These are phyloP conservation scores for Tylopilus subfusipes DNA, from an alignment of 768 basidiomycete species.

Conservation along the genomic window DNA sequence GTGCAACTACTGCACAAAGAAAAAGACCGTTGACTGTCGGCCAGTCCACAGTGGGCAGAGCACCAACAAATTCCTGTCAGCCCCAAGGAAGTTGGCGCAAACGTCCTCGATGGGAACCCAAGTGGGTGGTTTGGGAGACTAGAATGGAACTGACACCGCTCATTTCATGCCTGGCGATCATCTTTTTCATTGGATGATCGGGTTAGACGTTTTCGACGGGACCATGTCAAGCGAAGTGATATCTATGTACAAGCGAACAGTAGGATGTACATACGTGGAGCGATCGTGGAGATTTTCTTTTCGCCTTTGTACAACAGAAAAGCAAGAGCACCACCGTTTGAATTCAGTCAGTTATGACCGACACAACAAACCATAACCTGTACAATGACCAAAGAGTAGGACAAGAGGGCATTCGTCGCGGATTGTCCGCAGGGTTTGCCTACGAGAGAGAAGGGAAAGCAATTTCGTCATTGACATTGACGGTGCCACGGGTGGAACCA, in stretches of 20 bases:
- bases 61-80: neutral
- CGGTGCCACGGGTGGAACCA: constrained; percentile 41
- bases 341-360: constrained; percentile 10
- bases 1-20: constrained; percentile 1
- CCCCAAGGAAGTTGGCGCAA: neutral
- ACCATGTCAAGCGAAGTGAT: neutral
- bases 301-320: constrained; percentile 14
- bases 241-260: constrained; percentile 13
- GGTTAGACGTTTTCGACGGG: no score
- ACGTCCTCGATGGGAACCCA: neutral
- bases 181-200: neutral
- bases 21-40: neutral
- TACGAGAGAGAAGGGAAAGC: constrained; percentile 88
- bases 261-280: constrained; percentile 7
- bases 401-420: constrained; percentile 2
- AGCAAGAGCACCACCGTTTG: constrained; percentile 6
- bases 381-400: constrained; percentile 5
- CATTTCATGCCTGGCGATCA: neutral
- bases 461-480: constrained; percentile 77
- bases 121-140: neutral
- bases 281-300: constrained; percentile 8
- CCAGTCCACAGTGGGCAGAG: neutral
- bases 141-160: neutral
- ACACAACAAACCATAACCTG: constrained; percentile 10
- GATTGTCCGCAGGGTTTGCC: constrained; percentile 11